phyloP scores from a whole-genome alignment of 164 flowering plant genomes.

The Malania oleifera region DNA sequence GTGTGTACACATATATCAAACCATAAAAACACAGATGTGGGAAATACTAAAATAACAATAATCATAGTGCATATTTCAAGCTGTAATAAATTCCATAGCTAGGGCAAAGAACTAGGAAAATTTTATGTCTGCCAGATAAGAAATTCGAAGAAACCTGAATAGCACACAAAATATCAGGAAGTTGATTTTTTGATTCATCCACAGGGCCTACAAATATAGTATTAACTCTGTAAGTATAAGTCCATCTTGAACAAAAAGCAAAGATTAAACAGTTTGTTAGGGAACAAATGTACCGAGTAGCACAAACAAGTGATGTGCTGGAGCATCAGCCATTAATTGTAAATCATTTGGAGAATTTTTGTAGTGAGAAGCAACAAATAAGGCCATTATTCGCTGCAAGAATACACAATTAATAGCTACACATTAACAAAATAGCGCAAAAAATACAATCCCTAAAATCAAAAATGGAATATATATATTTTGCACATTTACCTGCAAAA shows the following conservation, averaged over 20 bases:
- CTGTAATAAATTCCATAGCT: too few relatives aligned
- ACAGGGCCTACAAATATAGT: too few relatives aligned
- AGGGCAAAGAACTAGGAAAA: too few relatives aligned
- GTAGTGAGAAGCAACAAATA: constrained; percentile 4
- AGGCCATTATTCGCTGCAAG: constrained; percentile 1
- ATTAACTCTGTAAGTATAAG: too few relatives aligned
- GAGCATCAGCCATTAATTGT: constrained; percentile 5
- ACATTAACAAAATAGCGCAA: not conserved
- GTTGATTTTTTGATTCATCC: not conserved
- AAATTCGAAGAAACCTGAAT: not conserved
- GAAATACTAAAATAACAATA: too few relatives aligned
- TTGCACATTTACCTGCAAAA: not conserved
- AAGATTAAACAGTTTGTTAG: too few relatives aligned
- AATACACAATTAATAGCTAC: not conserved
- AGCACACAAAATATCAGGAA: not conserved
- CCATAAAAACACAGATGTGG: too few relatives aligned
- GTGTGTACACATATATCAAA: too few relatives aligned
- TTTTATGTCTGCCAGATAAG: too few relatives aligned
- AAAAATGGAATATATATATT: too few relatives aligned
- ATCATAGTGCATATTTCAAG: too few relatives aligned
- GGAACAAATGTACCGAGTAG: not conserved
- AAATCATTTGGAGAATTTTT: constrained; percentile 5
- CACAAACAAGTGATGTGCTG: constrained; percentile 4
- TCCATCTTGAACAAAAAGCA: not conserved
- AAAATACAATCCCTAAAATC: not conserved